Percentiles rank a stretch among this genome's conserved stretches.
These are phyloP conservation scores for Punica granatum DNA, from an alignment of 345 rosid species.

Conservation along the genomic window DNA sequence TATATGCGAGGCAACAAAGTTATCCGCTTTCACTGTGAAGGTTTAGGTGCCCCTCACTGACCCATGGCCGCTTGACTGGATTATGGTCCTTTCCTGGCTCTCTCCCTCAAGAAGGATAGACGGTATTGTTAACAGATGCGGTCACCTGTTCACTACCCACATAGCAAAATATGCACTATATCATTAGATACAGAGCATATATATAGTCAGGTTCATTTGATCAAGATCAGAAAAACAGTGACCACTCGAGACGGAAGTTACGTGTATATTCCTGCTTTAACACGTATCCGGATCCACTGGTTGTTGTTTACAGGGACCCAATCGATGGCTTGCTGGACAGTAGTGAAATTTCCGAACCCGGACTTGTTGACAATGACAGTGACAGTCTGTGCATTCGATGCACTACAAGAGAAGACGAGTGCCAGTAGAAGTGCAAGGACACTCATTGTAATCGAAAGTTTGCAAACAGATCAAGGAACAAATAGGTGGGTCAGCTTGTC, in stretches of 20 bases:
- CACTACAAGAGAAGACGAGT: no score
- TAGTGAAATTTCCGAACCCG: constrained; percentile 15
- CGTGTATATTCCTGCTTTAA: constrained; percentile 21
- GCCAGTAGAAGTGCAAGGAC: no score
- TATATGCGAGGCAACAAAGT: not conserved
- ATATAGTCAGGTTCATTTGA: not conserved
- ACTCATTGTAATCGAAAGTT: no score
- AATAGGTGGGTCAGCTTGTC: no score
- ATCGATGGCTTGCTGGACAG: constrained; percentile 33
- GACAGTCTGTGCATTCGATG: no score
- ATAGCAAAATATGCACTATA: not conserved
- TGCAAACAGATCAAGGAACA: no score
- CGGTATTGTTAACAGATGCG: not conserved
- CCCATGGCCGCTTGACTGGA: not conserved
- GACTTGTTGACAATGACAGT: constrained; percentile 15
- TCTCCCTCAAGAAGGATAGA: constrained; percentile 3
- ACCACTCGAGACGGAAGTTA: no score
- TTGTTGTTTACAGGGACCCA: constrained; percentile 18
- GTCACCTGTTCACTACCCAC: constrained; percentile 5
- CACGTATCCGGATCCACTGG: constrained; percentile 24
- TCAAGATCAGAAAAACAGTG: no score
- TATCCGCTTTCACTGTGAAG: not conserved
- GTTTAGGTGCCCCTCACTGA: not conserved
- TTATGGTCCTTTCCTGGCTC: not conserved
- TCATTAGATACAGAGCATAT: not conserved